These are phyloP conservation scores for Tetraselmis chui DNA, from an alignment of 139 green algal species.

Conservation along the genomic window DNA sequence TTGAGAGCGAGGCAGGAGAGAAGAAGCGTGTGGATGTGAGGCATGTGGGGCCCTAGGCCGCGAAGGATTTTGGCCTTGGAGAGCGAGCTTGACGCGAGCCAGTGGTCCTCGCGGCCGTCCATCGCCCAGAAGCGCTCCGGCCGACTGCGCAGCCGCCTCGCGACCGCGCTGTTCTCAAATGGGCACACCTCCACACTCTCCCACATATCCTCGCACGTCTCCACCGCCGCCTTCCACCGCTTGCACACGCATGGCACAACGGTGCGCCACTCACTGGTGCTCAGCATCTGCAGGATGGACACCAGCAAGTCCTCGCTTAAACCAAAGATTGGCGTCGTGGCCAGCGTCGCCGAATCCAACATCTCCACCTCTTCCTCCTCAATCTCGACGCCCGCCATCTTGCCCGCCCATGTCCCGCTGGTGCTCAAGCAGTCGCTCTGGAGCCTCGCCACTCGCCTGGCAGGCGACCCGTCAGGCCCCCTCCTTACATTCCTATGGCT, in stretches of 20 bases:
- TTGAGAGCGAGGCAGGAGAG: neutral
- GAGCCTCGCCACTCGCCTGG: neutral
- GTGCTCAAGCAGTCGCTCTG: neutral
- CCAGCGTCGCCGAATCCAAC: too few species aligned
- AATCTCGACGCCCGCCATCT: neutral
- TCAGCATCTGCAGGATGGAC: neutral
- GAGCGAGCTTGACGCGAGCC: neutral
- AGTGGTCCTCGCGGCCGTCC: neutral
- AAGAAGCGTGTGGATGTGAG: neutral
- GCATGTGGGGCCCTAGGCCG: neutral
- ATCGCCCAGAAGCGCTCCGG: neutral
- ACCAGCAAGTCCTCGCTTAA: neutral
- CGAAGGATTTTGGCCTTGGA: neutral
- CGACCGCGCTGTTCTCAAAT: neutral
- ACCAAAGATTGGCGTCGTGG: neutral
- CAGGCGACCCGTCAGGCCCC: neutral
- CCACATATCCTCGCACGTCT: neutral
- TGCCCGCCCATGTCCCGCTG: neutral
- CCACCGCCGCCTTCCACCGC: neutral
- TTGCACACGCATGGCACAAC: neutral
- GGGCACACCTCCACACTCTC: neutral
- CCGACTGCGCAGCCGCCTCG: neutral
- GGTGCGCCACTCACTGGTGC: neutral
- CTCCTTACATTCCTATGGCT: too few species aligned
- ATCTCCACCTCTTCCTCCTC: neutral